Percentiles rank a stretch among this genome's conserved stretches.
Conservation (phyloP, 2,329 filamentous ascomycete species). For the Colletotrichum cereale region DNA sequence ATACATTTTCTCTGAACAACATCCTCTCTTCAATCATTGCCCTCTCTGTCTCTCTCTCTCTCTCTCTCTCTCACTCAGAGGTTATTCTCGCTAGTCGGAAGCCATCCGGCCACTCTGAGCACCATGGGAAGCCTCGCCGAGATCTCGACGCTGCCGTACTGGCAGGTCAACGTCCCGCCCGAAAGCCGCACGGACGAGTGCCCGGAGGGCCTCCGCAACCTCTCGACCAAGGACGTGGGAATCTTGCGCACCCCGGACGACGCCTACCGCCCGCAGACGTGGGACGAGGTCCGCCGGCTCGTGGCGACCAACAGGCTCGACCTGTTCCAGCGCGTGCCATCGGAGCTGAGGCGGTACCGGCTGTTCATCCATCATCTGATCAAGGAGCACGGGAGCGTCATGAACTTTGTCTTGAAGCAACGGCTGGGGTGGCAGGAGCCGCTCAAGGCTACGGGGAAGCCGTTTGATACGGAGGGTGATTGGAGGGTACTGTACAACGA, state of each 20-base stretch:
- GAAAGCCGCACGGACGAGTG: constrained; percentile 73
- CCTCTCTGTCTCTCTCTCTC: neutral
- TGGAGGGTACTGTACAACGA: constrained; percentile 87
- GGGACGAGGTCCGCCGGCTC: constrained; percentile 76
- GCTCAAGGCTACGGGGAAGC: constrained; percentile 46
- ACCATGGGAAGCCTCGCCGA: constrained; percentile 33
- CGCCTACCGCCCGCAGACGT: constrained; percentile 72
- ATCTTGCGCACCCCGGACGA: constrained; percentile 80
- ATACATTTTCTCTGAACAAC: neutral
- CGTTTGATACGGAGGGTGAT: constrained; percentile 66
- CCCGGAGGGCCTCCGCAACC: constrained; percentile 75
- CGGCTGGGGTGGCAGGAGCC: constrained; percentile 74
- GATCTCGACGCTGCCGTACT: constrained; percentile 69
- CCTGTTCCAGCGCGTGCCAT: constrained; percentile 81
- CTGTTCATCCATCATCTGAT: constrained; percentile 75
- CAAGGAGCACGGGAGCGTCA: constrained; percentile 79
- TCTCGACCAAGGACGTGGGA: constrained; percentile 74
- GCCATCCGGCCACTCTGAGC: neutral
- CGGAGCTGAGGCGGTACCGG: constrained; percentile 82
- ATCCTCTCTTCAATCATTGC: neutral
- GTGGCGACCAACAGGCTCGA: constrained; percentile 77
- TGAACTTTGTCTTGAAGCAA: constrained; percentile 79
- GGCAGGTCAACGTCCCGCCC: constrained; percentile 83
- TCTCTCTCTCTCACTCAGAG: neutral
- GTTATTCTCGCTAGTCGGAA: neutral